Conservation (phyloP, 495 filamentous ascomycete genomes). For the Penicillium angulare region DNA sequence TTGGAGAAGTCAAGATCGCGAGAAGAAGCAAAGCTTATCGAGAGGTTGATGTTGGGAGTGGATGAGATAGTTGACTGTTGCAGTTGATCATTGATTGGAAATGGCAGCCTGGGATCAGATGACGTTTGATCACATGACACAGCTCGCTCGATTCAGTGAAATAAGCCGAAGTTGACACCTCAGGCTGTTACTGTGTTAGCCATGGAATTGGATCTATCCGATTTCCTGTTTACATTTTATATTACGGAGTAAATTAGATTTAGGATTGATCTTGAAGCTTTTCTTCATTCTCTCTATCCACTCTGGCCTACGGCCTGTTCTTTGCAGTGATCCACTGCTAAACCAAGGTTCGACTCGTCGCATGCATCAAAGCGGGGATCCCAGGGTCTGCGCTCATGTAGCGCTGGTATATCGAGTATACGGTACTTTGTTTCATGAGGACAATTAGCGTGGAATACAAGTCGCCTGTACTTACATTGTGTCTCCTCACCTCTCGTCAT, state of each 20-base stretch:
- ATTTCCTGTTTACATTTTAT: background rate
- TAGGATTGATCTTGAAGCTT: background rate
- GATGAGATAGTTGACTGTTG: background rate
- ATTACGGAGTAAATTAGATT: no score
- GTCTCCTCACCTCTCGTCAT: background rate
- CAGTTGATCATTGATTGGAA: background rate
- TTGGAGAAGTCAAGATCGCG: background rate
- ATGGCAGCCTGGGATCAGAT: slow-evolving; percentile 23
- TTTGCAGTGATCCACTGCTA: background rate
- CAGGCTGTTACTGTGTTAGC: no score
- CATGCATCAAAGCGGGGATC: slow-evolving; percentile 1
- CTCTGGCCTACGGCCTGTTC: background rate
- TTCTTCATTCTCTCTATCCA: background rate
- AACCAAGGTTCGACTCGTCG: slow-evolving; percentile 2
- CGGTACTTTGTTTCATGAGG: background rate
- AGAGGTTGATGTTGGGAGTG: background rate
- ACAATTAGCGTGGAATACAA: no score
- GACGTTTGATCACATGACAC: slow-evolving; percentile 24
- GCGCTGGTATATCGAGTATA: no score
- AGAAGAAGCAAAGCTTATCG: slow-evolving; percentile 5
- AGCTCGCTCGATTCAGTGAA: background rate
- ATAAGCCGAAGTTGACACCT: background rate
- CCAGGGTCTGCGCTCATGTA: background rate
- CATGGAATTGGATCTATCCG: no score
- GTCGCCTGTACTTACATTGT: no score